Evolutionary conservation across 345 rosid genomes (phyloP).

Genomic region (Arabis alpina): DNA sequence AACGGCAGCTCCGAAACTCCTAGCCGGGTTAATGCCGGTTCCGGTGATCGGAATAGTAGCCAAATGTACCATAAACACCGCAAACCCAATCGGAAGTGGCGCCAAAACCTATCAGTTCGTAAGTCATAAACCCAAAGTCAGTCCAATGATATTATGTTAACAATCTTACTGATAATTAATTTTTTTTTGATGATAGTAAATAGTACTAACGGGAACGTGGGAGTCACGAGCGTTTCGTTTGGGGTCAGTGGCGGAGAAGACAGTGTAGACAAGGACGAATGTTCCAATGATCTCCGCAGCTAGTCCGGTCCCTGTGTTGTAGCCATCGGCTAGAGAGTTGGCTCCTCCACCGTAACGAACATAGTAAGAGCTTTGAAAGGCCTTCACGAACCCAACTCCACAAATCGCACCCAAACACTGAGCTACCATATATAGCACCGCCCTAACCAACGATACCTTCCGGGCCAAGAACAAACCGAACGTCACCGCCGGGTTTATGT

Average conservation of each 20-base stretch:
- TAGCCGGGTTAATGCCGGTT: slow-evolving; percentile 95
- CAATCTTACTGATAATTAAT: not conserved
- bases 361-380: slow-evolving; percentile 60
- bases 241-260: slow-evolving; percentile 71
- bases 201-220: slow-evolving; percentile 59
- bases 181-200: too few relatives aligned
- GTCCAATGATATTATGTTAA: not conserved
- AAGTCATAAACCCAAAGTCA: not conserved
- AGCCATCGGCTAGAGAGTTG: slow-evolving; percentile 52
- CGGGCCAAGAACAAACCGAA: slow-evolving; percentile 68
- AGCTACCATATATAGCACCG: slow-evolving; percentile 64
- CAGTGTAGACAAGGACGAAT: slow-evolving; percentile 68
- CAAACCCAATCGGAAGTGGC: slow-evolving; percentile 95
- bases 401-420: slow-evolving; percentile 74
- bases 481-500: slow-evolving; percentile 75
- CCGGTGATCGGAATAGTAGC: slow-evolving; percentile 96
- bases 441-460: slow-evolving; percentile 63
- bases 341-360: slow-evolving; percentile 65
- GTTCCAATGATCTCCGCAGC: slow-evolving; percentile 73
- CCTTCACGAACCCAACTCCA: slow-evolving; percentile 67
- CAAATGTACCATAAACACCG: slow-evolving; percentile 93
- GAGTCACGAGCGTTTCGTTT: slow-evolving; percentile 67
- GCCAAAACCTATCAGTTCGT: slow-evolving; percentile 69
- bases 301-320: slow-evolving; percentile 67
- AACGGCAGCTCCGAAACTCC: slow-evolving; percentile 96